Evolutionary conservation across 2,329 filamentous ascomycete genomes (phyloP), one percentile per base, ranked within the genome.

Genomic region (Pseudopyrenochaeta lycopersici): DNA sequence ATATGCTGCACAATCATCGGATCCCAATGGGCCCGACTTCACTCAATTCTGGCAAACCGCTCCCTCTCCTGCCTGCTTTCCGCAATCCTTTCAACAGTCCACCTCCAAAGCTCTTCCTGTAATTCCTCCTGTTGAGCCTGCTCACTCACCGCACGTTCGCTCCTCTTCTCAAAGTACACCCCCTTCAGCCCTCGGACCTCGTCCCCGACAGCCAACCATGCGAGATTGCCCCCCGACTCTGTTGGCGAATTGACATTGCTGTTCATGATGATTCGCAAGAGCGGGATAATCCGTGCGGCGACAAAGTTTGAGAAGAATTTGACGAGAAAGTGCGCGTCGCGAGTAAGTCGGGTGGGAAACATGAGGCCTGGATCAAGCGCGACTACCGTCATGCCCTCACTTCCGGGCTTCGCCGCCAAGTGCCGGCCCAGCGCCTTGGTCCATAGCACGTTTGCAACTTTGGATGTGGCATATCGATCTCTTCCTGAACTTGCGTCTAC

Each of bases 381-480:
- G 5, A 61, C 74, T 1, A 81, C 78, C 1, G 78, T 79, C 63
- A 64, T 52, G 60, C 73, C 10, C 4, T 32, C 32, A 18, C 52
- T 29, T 3, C 5, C 18, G 56, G 56, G 21, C 41, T 58, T 48
- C 18, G 68, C 52, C 7, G 58, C 32, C 2, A 82, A 63, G 1
- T 73, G 76, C 2, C 73, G 63, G 12, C 76, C 60, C 11, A 84
- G 66, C 0, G 79, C 79, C 53, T 82, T 82, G 14, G 71, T 72
- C 77, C 80, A 85, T 15, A 84, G 52, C 0, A 83, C 56, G 63
- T 84, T 84, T 20, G 67, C 72, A 2, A 83, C 70, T 69, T 84
- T 84, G 51, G 70, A 76, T 7, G 70, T 80, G 1, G 76, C 41
- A 54, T 84, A 83, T 18, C 76, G 76, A 52, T 77, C 72, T 2